Conservation (phyloP, 306 rosid species). For the Aeschynomene evenia region DNA sequence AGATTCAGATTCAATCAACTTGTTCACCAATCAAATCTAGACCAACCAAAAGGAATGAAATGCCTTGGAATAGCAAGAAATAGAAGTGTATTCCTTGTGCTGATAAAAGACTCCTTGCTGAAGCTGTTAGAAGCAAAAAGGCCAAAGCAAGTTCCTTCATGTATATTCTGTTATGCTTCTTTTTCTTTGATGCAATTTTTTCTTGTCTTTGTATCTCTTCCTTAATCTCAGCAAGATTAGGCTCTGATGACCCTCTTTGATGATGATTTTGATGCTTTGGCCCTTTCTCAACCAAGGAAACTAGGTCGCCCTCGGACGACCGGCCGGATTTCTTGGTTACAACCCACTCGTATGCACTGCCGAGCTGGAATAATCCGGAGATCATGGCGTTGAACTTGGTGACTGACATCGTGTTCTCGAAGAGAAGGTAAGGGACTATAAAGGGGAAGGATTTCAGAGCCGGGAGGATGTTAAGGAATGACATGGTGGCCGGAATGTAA, state of each 20-base stretch:
- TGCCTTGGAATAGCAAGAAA: conserved; percentile 88
- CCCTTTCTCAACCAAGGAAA: conserved; percentile 61
- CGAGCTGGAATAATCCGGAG: conserved; percentile 87
- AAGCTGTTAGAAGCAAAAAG: conserved; percentile 78
- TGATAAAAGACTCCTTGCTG: conserved; percentile 90
- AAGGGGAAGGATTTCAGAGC: conserved; percentile 91
- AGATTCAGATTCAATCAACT: conserved; percentile 42
- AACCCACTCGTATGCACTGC: conserved; percentile 94
- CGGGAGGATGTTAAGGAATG: conserved; percentile 87
- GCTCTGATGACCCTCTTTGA: conserved; percentile 63
- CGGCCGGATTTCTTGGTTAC: conserved; percentile 94
- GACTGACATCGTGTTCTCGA: conserved; percentile 92
- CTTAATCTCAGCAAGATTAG: conserved; percentile 61
- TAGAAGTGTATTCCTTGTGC: conserved; percentile 97
- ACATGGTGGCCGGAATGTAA: conserved; percentile 84
- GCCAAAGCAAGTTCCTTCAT: conserved; percentile 83
- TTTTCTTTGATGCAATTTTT: conserved; percentile 44
- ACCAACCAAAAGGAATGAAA: conserved; percentile 86
- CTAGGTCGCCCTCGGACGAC: conserved; percentile 85
- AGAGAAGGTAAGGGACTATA: conserved; percentile 92
- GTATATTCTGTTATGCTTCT: conserved; percentile 77
- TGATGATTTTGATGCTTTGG: conserved; percentile 31
- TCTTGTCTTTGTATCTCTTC: conserved; percentile 61
- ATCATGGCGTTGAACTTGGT: conserved; percentile 95
- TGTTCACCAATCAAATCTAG: conserved; percentile 91